Conservation (phyloP, 176 grass and related monocot species). For the Rhynchospora breviuscula region DNA sequence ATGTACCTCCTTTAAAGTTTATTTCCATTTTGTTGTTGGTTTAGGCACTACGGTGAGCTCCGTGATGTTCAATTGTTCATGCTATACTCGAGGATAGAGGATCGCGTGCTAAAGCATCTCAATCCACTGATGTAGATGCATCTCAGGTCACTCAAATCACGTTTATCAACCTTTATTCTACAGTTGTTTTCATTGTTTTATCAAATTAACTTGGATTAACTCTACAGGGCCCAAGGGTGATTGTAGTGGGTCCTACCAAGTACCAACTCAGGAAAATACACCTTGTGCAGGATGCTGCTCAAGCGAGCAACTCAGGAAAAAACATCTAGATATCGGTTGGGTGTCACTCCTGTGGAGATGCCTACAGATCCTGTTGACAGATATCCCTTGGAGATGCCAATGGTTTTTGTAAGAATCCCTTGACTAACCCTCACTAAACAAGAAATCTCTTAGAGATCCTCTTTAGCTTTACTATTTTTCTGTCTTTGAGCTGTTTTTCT, state of each 20-base stretch:
- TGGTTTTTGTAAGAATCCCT: constrained; percentile 25
- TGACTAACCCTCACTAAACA: too few species aligned
- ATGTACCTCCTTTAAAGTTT: background rate
- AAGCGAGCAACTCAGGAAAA: constrained; percentile 81
- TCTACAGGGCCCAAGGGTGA: constrained; percentile 72
- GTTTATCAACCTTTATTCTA: background rate
- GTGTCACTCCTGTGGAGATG: constrained; percentile 80
- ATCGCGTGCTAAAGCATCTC: constrained; percentile 38
- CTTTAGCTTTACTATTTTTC: too few species aligned
- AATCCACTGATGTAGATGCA: constrained; percentile 42
- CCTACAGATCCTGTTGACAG: constrained; percentile 88
- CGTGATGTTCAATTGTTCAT: constrained; percentile 68
- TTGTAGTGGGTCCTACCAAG: constrained; percentile 79
- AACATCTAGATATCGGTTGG: constrained; percentile 97
- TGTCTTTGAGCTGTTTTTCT: too few species aligned
- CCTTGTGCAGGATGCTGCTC: constrained; percentile 76
- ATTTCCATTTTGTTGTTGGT: background rate
- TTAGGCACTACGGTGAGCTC: constrained; percentile 80
- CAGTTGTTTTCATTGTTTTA: background rate
- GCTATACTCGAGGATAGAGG: constrained; percentile 67
- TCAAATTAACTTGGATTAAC: background rate
- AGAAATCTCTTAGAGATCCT: too few species aligned
- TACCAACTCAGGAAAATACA: constrained; percentile 89
- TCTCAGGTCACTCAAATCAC: constrained; percentile 36
- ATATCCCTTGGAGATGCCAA: constrained; percentile 91